A percentile compares a stretch with the other conserved stretches of the same genome.
Evolutionary conservation across 352 stramenopile genomes (phyloP).

Genomic region (Phytophthora agathidicida): DNA sequence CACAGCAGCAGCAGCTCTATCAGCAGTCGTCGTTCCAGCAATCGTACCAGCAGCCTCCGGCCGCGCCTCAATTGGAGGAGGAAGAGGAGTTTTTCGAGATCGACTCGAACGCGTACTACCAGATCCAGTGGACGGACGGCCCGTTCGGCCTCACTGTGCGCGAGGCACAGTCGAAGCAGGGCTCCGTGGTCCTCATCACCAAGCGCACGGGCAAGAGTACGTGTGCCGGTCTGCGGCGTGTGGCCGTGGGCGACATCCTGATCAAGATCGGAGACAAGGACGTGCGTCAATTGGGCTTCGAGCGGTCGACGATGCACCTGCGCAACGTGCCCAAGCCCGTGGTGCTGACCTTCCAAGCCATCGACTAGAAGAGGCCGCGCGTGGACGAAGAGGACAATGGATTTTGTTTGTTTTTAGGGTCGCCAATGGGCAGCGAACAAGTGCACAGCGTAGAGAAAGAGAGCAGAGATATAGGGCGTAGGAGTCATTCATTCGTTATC

Average conservation of each 20-base stretch:
- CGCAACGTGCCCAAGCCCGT: conserved; percentile 80
- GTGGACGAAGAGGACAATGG: conserved; percentile 13
- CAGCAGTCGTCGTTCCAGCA: conserved; percentile 22
- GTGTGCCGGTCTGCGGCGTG: conserved; percentile 72
- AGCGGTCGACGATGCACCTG: conserved; percentile 73
- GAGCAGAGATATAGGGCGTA: conserved; percentile 10
- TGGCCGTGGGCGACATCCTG: conserved; percentile 79
- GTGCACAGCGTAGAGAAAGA: conserved; percentile 7
- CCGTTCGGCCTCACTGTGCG: conserved; percentile 83
- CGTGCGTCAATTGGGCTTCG: conserved; percentile 72
- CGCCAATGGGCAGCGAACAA: conserved; percentile 1
- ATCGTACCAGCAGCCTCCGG: conserved; percentile 20
- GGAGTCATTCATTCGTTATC: conserved; percentile 24
- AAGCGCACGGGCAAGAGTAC: conserved; percentile 80
- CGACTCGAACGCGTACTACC: conserved; percentile 75
- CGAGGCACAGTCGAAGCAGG: conserved; percentile 71
- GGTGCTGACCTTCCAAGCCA: conserved; percentile 78
- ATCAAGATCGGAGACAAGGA: conserved; percentile 81
- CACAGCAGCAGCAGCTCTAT: conserved; percentile 22
- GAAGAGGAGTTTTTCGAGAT: conserved; percentile 70
- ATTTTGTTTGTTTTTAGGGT: conserved; percentile 35
- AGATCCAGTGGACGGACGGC: conserved; percentile 82
- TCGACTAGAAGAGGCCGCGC: conserved; percentile 48
- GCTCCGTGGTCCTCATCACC: conserved; percentile 78
- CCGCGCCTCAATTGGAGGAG: conserved; percentile 31